Conservation (phyloP, 805 yeast species). For the Pichia ethanolica region DNA sequence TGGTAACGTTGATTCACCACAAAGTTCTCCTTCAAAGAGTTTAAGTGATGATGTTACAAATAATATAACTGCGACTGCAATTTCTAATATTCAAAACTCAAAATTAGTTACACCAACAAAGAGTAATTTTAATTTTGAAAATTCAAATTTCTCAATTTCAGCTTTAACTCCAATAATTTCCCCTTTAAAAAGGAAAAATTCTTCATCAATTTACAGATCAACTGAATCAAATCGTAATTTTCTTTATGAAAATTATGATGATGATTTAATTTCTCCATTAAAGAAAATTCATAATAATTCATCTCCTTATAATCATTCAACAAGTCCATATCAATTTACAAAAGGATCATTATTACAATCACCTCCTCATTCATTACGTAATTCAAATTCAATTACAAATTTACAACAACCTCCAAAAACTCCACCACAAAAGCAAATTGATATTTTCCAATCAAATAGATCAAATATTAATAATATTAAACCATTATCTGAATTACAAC, state of each 20-base stretch:
- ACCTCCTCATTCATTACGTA: slow-evolving; percentile 12
- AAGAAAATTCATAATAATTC: slow-evolving; percentile 21
- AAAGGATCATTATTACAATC: slow-evolving; percentile 11
- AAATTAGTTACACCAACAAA: slow-evolving; percentile 11
- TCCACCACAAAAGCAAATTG: slow-evolving; percentile 21
- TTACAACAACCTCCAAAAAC: slow-evolving; percentile 25
- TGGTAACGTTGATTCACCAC: slow-evolving; percentile 2
- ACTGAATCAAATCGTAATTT: slow-evolving; percentile 1
- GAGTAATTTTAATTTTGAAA: background rate
- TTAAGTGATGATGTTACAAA: slow-evolving; percentile 10
- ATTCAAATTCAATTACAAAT: slow-evolving; percentile 2
- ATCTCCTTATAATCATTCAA: slow-evolving; percentile 23
- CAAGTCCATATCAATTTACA: slow-evolving; percentile 17
- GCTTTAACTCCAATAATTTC: slow-evolving; percentile 14
- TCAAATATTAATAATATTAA: background rate
- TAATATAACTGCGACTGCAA: slow-evolving; percentile 15
- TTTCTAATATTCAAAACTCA: slow-evolving; percentile 13
- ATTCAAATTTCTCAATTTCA: slow-evolving; percentile 3
- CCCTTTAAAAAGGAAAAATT: slow-evolving; percentile 23
- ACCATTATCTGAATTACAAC: too few species aligned
- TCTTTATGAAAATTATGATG: slow-evolving; percentile 5
- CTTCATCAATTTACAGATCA: slow-evolving; percentile 10
- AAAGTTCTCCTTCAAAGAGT: slow-evolving; percentile 16
- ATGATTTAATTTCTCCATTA: slow-evolving; percentile 21
- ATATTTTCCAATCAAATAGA: background rate